Evolutionary conservation across 495 filamentous ascomycete species (phyloP).

Genomic region (Penicillium lividum): DNA sequence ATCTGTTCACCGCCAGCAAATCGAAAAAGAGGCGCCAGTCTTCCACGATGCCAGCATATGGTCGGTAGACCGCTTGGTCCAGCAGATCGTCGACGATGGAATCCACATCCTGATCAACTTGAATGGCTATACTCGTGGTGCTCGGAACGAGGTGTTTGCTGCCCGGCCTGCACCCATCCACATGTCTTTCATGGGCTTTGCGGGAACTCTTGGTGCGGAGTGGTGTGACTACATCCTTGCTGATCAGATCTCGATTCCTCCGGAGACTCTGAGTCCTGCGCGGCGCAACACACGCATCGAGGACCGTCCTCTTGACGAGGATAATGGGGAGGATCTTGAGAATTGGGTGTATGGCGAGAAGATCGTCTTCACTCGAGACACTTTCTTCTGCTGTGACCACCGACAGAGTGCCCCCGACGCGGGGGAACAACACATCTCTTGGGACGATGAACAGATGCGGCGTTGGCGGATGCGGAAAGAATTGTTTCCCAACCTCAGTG

Average conservation of each 20-base stretch:
- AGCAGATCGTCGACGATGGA: conserved; percentile 86
- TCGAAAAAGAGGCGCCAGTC: conserved; percentile 89
- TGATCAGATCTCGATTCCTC: conserved; percentile 83
- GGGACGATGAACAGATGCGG: conserved; percentile 81
- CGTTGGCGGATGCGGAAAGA: conserved; percentile 96
- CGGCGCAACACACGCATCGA: conserved; percentile 71
- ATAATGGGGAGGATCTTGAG: conserved; percentile 59
- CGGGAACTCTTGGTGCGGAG: conserved; percentile 91
- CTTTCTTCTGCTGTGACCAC: conserved; percentile 99
- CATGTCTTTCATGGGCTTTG: conserved; percentile 99
- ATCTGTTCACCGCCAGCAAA: conserved; percentile 89
- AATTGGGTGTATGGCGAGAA: conserved; percentile 98
- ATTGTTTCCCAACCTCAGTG: conserved; percentile 79
- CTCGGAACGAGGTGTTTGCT: conserved; percentile 97
- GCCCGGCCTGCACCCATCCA: conserved; percentile 93
- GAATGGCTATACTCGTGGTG: conserved; percentile 95
- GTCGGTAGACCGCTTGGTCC: conserved; percentile 81
- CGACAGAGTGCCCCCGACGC: conserved; percentile 85
- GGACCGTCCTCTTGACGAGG: conserved; percentile 70
- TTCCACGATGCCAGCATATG: conserved; percentile 88
- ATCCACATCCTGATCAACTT: conserved; percentile 97
- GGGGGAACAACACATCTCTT: conserved; percentile 61
- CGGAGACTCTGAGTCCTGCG: conserved; percentile 75
- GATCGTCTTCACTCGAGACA: conserved; percentile 90
- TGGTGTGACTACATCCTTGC: conserved; percentile 99